These are phyloP conservation scores for Trichoderma brevicompactum DNA, from an alignment of 2,329 filamentous ascomycete species.

Conservation along the genomic window DNA sequence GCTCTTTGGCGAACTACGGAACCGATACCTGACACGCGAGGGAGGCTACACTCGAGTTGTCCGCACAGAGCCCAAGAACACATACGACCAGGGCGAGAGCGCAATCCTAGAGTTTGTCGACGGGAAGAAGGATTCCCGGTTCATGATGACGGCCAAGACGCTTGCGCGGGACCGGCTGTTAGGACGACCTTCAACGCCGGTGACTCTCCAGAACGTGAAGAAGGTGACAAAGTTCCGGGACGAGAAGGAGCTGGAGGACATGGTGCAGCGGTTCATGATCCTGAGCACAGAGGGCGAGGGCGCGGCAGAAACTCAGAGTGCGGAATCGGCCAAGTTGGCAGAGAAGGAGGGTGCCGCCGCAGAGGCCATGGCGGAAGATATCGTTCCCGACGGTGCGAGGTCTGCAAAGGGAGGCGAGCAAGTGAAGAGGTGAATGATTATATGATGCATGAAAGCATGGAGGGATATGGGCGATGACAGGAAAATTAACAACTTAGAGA, in stretches of 20 bases:
- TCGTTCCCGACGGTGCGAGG: conserved; percentile 39
- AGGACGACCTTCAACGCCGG: conserved; percentile 64
- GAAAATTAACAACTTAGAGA: background rate
- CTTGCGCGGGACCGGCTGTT: conserved; percentile 67
- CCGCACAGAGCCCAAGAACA: conserved; percentile 84
- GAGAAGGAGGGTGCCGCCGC: conserved; percentile 41
- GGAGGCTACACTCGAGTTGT: conserved; percentile 96
- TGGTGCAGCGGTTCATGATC: conserved; percentile 55
- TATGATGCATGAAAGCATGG: background rate
- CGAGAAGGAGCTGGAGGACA: conserved; percentile 67
- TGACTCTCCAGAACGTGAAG: conserved; percentile 76
- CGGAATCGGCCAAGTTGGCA: conserved; percentile 34
- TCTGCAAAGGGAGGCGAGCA: conserved; percentile 15
- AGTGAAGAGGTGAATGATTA: conserved; percentile 26
- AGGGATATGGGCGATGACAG: background rate
- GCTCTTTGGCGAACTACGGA: conserved; percentile 80
- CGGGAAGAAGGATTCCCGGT: conserved; percentile 89
- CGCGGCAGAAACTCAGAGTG: conserved; percentile 27
- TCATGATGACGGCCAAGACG: conserved; percentile 88
- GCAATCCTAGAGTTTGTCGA: conserved; percentile 96
- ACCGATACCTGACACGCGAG: conserved; percentile 76
- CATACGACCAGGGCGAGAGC: conserved; percentile 80
- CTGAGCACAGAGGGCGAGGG: conserved; percentile 34
- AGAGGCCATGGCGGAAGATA: conserved; percentile 40
- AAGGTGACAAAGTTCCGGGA: conserved; percentile 86